These are phyloP conservation scores for Francoa sonchifolia DNA, from an alignment of 441 rosid species.

Conservation along the genomic window DNA sequence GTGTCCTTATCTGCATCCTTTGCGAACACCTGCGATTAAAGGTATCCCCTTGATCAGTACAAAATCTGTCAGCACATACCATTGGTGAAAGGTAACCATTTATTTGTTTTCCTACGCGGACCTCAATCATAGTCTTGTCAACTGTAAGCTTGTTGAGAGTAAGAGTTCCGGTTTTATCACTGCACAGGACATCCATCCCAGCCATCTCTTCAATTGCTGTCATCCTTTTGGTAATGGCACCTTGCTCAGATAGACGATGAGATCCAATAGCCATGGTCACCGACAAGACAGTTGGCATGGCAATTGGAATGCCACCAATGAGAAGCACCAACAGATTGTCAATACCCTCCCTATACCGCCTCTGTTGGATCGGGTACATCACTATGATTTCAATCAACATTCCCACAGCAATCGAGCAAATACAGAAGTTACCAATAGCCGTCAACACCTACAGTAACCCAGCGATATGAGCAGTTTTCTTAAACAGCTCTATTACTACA, in stretches of 20 bases:
- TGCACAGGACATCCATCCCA: slow-evolving; percentile 92
- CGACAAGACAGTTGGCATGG: too few species aligned
- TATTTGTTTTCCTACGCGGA: slow-evolving; percentile 7
- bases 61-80: background rate
- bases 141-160: slow-evolving; percentile 92
- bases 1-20: slow-evolving; percentile 29
- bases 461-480: background rate
- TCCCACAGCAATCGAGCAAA: slow-evolving; percentile 76
- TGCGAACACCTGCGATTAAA: slow-evolving; percentile 31
- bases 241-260: slow-evolving; percentile 77
- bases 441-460: slow-evolving; percentile 48
- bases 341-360: slow-evolving; percentile 70
- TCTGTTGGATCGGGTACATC: slow-evolving; percentile 69
- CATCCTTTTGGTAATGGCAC: slow-evolving; percentile 96
- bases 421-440: slow-evolving; percentile 91
- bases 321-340: slow-evolving; percentile 86
- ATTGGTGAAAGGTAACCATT: too few species aligned
- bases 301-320: slow-evolving; percentile 94
- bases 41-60: background rate
- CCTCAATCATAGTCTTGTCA: slow-evolving; percentile 66
- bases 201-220: slow-evolving; percentile 98
- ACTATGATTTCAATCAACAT: slow-evolving; percentile 60
- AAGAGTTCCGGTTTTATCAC: slow-evolving; percentile 89
- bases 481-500: background rate
- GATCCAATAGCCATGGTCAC: slow-evolving; percentile 96